A percentile compares a stretch with the other conserved stretches of the same genome.
Evolutionary conservation across 2,329 filamentous ascomycete species (phyloP).

Genomic region (Neoarthrinium moseri): DNA sequence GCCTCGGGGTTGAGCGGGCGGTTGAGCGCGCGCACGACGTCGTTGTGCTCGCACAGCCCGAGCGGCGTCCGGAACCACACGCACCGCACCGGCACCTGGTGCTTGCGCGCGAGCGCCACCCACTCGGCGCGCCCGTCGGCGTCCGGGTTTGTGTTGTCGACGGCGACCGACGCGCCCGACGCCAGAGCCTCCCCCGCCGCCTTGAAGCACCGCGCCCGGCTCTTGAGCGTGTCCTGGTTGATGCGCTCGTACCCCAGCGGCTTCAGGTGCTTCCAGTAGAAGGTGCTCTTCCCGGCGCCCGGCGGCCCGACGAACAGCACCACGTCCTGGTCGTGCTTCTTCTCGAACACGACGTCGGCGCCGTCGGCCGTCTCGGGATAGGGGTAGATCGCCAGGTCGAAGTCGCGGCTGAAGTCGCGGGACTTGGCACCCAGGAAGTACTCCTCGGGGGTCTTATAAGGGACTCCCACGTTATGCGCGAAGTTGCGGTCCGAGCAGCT

Average conservation of each 20-base stretch:
- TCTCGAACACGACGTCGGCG: conserved; percentile 51
- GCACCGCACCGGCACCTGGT: conserved; percentile 76
- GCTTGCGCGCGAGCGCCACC: conserved; percentile 70
- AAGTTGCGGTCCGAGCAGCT: conserved; percentile 74
- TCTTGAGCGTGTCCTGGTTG: conserved; percentile 88
- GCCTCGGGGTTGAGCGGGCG: conserved; percentile 75
- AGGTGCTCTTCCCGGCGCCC: conserved; percentile 88
- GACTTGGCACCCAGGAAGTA: conserved; percentile 74
- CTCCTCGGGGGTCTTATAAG: conserved; percentile 86
- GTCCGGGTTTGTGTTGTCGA: conserved; percentile 98
- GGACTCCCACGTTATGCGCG: conserved; percentile 78
- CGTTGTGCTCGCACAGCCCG: conserved; percentile 79
- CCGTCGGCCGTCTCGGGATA: conserved; percentile 30
- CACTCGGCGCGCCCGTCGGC: conserved; percentile 74
- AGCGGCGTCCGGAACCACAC: conserved; percentile 77
- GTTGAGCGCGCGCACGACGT: conserved; percentile 74
- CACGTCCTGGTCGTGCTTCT: conserved; percentile 67
- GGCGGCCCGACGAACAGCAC: conserved; percentile 87
- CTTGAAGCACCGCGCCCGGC: conserved; percentile 68
- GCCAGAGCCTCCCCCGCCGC: conserved; percentile 65
- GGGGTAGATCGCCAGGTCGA: conserved; percentile 65
- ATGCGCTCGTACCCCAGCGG: conserved; percentile 79
- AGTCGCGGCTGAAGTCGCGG: conserved; percentile 65
- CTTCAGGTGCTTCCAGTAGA: conserved; percentile 76
- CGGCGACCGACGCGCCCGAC: conserved; percentile 66